Evolutionary conservation across 805 yeast species (phyloP), one percentile per base, ranked within the genome.

Genomic region (Kuraishia hungarica): DNA sequence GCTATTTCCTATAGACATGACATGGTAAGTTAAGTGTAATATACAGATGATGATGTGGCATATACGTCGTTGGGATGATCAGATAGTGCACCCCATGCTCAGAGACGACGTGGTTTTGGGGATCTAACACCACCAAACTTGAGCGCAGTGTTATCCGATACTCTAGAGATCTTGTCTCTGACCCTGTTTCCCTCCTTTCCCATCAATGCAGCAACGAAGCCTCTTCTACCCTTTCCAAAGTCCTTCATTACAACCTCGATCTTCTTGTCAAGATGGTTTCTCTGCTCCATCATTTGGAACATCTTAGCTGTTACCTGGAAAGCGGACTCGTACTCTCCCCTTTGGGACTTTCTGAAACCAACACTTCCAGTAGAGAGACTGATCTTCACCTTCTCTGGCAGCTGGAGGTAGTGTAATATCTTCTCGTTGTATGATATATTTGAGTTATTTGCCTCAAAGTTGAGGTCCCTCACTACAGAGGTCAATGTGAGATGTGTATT

Each of bases 121-220:
- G 96, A 78, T 64, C 94, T 82, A 51, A 81, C 86, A 77, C 98
- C 98, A 77, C 99, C 99, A 65, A 89, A 89, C 71, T 88, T 87
- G 75, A 93, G 78, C 56, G 81, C 81, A 5, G 99, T 90, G 60
- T 79, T 77, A 64, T 93, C 98, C 52, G 87, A 79, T 35, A 93
- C 73, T 63, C 91, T 82, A 39, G 80, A 78, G 46, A 94, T 79
- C 54, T 80, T 75, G n/a, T 79, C 77, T 65, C 89, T 80, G 47
- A 94, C 75, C 35, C 75, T 70, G 48, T 77, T 71, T 54, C 97
- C 97, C 74, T 93, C 98, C 67, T 87, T 88, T 62, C 97, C 97
- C 63, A 82, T 82, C 60, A 93, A 78, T 1, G 96, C 96, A 54
- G 84, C 85, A 55, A 83, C 72, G 61, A 94, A 92, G 1, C 96